Evolutionary conservation across 768 basidiomycete genomes (phyloP).

Genomic region (Gloeophyllum trabeum): DNA sequence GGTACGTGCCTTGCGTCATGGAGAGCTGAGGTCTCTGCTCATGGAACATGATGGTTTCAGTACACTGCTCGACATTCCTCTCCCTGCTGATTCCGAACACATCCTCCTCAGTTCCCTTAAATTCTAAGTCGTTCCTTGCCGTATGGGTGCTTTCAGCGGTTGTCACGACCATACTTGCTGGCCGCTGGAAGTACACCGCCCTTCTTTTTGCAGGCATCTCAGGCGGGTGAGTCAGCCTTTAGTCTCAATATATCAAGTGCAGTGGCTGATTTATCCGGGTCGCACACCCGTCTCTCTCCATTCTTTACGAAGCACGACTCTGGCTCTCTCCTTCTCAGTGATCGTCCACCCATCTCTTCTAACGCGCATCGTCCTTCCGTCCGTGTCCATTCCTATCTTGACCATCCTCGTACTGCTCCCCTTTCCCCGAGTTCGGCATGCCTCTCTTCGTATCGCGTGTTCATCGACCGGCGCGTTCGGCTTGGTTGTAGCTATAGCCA

Average conservation of each 20-base stretch:
- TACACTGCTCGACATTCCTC: constrained; percentile 51
- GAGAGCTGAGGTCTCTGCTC: neutral
- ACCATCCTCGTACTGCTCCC: constrained; percentile 33
- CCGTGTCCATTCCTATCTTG: constrained; percentile 24
- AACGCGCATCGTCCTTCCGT: constrained; percentile 32
- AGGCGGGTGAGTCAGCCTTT: constrained; percentile 39
- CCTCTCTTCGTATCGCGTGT: constrained; percentile 36
- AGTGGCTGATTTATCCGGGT: neutral
- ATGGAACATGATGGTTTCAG: constrained; percentile 17
- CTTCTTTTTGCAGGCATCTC: constrained; percentile 34
- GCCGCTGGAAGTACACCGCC: constrained; percentile 42
- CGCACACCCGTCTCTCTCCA: neutral
- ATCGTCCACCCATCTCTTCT: constrained; percentile 42
- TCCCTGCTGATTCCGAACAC: constrained; percentile 43
- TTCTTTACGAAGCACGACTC: constrained; percentile 21
- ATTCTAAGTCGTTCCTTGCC: constrained; percentile 40
- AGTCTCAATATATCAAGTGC: neutral
- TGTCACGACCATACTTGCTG: constrained; percentile 36
- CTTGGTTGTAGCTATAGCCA: constrained; percentile 36
- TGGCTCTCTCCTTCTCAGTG: constrained; percentile 40
- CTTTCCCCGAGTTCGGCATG: constrained; percentile 31
- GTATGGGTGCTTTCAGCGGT: constrained; percentile 46
- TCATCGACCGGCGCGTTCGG: constrained; percentile 50
- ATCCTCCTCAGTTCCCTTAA: constrained; percentile 30
- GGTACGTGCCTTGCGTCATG: constrained; percentile 23